A percentile compares a stretch with the other conserved stretches of the same genome.
phyloP scores from a whole-genome alignment of 139 green algal species.

The Zygnema circumcarinatum region DNA sequence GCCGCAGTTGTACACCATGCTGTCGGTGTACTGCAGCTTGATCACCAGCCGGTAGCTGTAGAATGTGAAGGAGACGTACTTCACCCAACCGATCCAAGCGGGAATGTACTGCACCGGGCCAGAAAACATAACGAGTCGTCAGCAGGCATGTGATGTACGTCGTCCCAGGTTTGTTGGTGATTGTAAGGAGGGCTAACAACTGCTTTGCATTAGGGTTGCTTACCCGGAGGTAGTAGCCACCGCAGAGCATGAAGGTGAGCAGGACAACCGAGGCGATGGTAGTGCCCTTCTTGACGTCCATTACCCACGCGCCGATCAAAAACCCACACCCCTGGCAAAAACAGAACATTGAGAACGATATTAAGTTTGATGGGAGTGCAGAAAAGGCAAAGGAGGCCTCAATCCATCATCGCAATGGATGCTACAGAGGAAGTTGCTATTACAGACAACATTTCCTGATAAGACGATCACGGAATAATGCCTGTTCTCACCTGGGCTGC shows the following conservation, averaged over 20 bases:
- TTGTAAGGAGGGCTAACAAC: no score
- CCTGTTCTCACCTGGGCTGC: slow-evolving; percentile 38
- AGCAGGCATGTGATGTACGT: neutral
- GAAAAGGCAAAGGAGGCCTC: neutral
- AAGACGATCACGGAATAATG: no score
- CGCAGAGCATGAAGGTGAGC: slow-evolving; percentile 56
- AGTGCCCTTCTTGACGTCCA: slow-evolving; percentile 49
- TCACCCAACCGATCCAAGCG: slow-evolving; percentile 69
- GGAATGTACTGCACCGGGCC: slow-evolving; percentile 62
- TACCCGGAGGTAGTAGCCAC: slow-evolving; percentile 64
- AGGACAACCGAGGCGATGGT: slow-evolving; percentile 46
- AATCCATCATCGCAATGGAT: slow-evolving; percentile 4
- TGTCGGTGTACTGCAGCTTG: slow-evolving; percentile 21
- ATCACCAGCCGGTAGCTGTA: slow-evolving; percentile 58
- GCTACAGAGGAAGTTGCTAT: no score
- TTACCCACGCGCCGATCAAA: slow-evolving; percentile 39
- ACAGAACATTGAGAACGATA: slow-evolving; percentile 6
- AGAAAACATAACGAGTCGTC: no score
- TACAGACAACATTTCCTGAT: no score
- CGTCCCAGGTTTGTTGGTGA: neutral
- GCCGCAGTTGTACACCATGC: slow-evolving; percentile 16
- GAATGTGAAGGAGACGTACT: slow-evolving; percentile 70
- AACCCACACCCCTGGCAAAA: slow-evolving; percentile 24
- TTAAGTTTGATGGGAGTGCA: neutral
- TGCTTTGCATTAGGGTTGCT: no score